These are phyloP conservation scores for Lentinus tigrinus DNA, from an alignment of 768 basidiomycete species.

Conservation along the genomic window DNA sequence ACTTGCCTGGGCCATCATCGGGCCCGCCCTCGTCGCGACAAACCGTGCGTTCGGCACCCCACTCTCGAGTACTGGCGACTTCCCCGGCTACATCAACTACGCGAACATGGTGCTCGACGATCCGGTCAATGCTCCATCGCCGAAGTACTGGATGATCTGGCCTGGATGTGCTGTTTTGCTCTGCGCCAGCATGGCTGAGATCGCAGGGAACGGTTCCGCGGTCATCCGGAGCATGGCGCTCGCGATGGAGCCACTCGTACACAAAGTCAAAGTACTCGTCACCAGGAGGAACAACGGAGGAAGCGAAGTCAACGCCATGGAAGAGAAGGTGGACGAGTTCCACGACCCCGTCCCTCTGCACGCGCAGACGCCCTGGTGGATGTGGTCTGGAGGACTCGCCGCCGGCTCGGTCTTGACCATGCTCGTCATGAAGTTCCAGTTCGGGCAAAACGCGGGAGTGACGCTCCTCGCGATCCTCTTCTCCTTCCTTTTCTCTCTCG, in stretches of 20 bases:
- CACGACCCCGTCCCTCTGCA: conserved; percentile 18
- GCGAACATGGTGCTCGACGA: conserved; percentile 23
- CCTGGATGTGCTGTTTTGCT: conserved; percentile 22
- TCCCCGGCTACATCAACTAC: conserved; percentile 22
- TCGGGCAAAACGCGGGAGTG: conserved; percentile 23
- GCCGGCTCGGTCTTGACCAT: conserved; percentile 17
- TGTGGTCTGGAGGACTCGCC: conserved; percentile 20
- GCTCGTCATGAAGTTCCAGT: conserved; percentile 23
- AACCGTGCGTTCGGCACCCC: conserved; percentile 18
- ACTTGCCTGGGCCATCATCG: conserved; percentile 23
- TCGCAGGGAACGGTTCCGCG: conserved; percentile 16
- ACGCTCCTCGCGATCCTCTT: conserved; percentile 23
- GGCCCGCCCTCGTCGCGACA: conserved; percentile 20
- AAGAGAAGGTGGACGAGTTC: conserved; percentile 12
- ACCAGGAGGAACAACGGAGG: no score
- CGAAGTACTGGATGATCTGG: conserved; percentile 28
- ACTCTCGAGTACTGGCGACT: conserved; percentile 2
- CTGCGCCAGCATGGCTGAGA: conserved; percentile 19
- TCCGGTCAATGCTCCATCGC: conserved; percentile 20
- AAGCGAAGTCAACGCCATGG: neutral
- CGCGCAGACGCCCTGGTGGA: conserved; percentile 21
- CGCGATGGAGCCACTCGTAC: neutral
- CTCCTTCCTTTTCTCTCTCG: conserved; percentile 24
- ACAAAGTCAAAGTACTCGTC: neutral
- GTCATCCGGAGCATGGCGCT: conserved; percentile 11